Conservation (phyloP, 352 stramenopile genomes). For the Phytophthora vignae region DNA sequence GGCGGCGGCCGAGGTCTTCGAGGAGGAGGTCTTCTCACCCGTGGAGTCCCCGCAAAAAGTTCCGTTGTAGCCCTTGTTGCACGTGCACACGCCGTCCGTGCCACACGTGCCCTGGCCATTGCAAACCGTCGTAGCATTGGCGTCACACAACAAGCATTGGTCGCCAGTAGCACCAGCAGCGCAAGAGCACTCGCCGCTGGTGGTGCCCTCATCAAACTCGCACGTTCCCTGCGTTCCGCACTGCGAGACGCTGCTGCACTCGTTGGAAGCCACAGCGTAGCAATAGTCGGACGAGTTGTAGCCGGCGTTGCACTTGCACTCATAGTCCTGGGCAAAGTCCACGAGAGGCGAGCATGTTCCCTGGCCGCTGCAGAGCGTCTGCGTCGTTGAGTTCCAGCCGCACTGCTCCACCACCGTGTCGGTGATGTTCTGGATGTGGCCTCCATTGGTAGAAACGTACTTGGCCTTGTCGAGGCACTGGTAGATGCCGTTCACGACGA, state of each 20-base stretch:
- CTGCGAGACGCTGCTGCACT: slow-evolving; percentile 77
- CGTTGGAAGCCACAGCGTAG: slow-evolving; percentile 58
- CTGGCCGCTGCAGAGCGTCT: slow-evolving; percentile 72
- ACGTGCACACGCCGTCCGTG: slow-evolving; percentile 55
- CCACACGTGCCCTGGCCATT: slow-evolving; percentile 63
- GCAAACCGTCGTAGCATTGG: slow-evolving; percentile 44
- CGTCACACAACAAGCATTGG: slow-evolving; percentile 74
- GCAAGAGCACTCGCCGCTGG: slow-evolving; percentile 58
- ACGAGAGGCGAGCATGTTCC: slow-evolving; percentile 72
- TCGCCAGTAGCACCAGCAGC: slow-evolving; percentile 58
- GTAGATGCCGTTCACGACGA: slow-evolving; percentile 78
- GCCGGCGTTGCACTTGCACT: slow-evolving; percentile 81
- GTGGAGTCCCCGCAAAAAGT: slow-evolving; percentile 58
- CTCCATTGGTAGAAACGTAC: slow-evolving; percentile 63
- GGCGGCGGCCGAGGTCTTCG: slow-evolving; percentile 13
- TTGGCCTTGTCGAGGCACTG: slow-evolving; percentile 77
- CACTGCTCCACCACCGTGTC: slow-evolving; percentile 59
- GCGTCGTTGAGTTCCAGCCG: slow-evolving; percentile 49
- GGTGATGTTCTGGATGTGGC: slow-evolving; percentile 73
- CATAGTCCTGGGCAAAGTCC: slow-evolving; percentile 69
- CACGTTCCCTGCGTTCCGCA: slow-evolving; percentile 71
- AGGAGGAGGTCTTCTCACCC: slow-evolving; percentile 12
- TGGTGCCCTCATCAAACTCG: slow-evolving; percentile 33
- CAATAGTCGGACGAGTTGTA: slow-evolving; percentile 71
- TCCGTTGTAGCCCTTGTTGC: slow-evolving; percentile 66